A percentile compares a stretch with the other conserved stretches of the same genome.
Conservation (phyloP, 1,284 basidiomycete genomes). For the Cryptococcus deneoformans region DNA sequence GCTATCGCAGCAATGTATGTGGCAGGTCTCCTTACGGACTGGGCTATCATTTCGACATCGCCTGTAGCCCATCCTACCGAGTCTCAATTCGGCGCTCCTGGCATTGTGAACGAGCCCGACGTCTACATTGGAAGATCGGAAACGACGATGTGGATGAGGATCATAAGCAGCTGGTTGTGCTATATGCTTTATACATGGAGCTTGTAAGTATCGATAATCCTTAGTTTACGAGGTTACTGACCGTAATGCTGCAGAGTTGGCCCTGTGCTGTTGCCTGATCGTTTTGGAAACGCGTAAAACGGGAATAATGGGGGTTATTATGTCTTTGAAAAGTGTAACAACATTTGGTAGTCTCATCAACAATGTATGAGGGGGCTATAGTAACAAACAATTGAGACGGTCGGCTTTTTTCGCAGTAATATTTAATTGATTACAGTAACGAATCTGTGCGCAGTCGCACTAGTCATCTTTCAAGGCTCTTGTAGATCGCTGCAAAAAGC, state of each 20-base stretch:
- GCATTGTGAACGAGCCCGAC: conserved; percentile 51
- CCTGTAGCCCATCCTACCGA: conserved; percentile 35
- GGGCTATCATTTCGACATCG: conserved; percentile 51
- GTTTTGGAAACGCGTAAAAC: conserved; percentile 45
- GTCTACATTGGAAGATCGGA: conserved; percentile 95
- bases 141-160: conserved; percentile 99
- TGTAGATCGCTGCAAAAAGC: too few relatives aligned
- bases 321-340: too few relatives aligned
- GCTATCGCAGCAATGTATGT: conserved; percentile 97
- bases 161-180: conserved; percentile 94
- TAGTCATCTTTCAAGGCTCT: too few relatives aligned
- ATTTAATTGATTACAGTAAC: too few relatives aligned
- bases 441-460: too few relatives aligned
- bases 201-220: conserved; percentile 46
- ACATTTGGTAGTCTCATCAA: too few relatives aligned
- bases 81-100: conserved; percentile 10
- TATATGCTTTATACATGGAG: conserved; percentile 89
- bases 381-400: too few relatives aligned
- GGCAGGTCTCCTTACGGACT: conserved; percentile 97
- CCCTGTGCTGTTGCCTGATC: conserved; percentile 79
- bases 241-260: conserved; percentile 55
- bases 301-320: too few relatives aligned
- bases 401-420: too few relatives aligned
- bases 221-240: background rate
- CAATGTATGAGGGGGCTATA: too few relatives aligned